Base-by-base conservation (phyloP, 148 eudicot genomes). In the Nyssa sinensis region DNA sequence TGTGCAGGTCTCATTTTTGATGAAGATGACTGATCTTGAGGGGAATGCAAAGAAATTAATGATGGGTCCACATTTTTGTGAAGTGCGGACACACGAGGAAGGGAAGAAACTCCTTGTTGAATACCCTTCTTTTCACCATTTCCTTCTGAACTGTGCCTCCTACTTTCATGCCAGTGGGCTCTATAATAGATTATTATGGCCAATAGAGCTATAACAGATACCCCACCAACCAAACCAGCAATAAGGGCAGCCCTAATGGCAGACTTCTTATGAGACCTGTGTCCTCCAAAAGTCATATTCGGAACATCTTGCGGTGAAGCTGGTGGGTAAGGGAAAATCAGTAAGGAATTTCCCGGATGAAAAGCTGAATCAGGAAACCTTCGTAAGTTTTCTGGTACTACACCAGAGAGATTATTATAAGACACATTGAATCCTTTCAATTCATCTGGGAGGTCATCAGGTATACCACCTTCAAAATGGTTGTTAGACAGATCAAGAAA, bases 321-420 rank as follows among this genome's bases (percentile, higher is more conserved):
- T 17, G 81, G 37, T 32, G 85, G 74, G 64, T 55, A 29, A 35
- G 87, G 85, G 53, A 79, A 59, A 44, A 76, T 66, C 24, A 88
- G 81, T 37, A 85, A 78, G 68, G 74, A 23, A 78, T 90, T 91
- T 73, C 96, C 96, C 1, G 92, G 96, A 84, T 84, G 88, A 64
- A 91, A 91, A 4, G 90, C 77, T 11, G 86, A 77, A 75, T 83
- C 86, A 49, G 92, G 83, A 72, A 91, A 91, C 65, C 76, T 85
- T 61, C 62, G 62, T 28, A 88, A 80, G 59, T 80, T 88, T 71
- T 84, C 78, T 2, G 96, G 96, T 34, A 91, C 83, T 64, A 78
- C 53, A 63, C 96, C 96, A 28, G 96, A 88, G 31, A 91, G 78
- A 62, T 88, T 87, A 76, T 91, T 91, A 67, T 80, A 75, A 35